Evolutionary conservation across 179 eudicot genomes (phyloP), one percentile per base, ranked within the genome.

Genomic region (Patellifolia procumbens): DNA sequence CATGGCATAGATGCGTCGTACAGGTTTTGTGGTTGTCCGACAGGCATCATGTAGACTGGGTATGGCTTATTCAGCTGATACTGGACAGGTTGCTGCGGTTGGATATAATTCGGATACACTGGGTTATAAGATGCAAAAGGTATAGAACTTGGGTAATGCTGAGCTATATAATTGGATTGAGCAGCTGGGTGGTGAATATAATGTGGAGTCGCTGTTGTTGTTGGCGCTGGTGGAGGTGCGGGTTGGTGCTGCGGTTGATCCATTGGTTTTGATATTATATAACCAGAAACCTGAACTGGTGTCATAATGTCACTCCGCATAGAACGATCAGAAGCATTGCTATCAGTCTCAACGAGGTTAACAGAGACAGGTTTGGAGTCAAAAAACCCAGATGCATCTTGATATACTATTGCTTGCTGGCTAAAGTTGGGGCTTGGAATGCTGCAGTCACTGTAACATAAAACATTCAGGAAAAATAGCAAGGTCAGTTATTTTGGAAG

Each of bases 91-190:
- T 85, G 85, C 46, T 85, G 96, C 43, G 87, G 84, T 31, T 81
- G 88, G 60, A 82, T 34, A 48, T 69, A 85, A 61, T 83, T 85
- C 42, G 78, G 86, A 77, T 88, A 91, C 81, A 90, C 71, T 22
- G 91, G 82, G 49, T 88, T 80, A 81, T 86, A 91, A 66, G 94
- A 73, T 20, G 89, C 72, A 34, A 80, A 76, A 5, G 87, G 91
- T 26, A 85, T 31, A 17, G 85, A 78, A 48, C 68, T 76, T 34
- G 88, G 78, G 43, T 87, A 68, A 75, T 86, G 91, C 58, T 91
- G 94, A 75, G 88, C 78, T 13, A 88, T 66, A 79, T 87, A 90
- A 69, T 85, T 89, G 46, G 85, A 68, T 78, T 88, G 62, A 86
- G 82, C 35, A 77, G 77, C 29, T 2, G 78, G 78, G 20, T 87